These are phyloP conservation scores for Mycena venus DNA, from an alignment of 768 basidiomycete species.

Conservation along the genomic window DNA sequence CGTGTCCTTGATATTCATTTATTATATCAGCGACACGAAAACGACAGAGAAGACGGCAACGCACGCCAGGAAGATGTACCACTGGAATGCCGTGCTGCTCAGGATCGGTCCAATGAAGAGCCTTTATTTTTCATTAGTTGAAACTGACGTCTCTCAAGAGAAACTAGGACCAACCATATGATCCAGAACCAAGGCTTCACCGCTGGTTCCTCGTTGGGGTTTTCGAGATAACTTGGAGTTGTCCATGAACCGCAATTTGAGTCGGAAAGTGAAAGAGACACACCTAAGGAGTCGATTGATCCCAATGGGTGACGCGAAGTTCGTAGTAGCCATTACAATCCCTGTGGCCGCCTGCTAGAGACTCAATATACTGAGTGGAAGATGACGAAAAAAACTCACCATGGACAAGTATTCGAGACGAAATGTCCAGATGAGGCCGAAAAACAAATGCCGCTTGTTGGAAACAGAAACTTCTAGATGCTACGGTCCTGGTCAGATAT, in stretches of 20 bases:
- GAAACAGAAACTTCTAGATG: constrained; percentile 24
- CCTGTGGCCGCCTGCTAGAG: constrained; percentile 34
- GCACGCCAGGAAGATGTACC: constrained; percentile 66
- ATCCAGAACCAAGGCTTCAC: constrained; percentile 84
- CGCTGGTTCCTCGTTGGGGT: constrained; percentile 58
- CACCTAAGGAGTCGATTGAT: constrained; percentile 58
- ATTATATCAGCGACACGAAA: constrained; percentile 46
- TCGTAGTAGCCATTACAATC: constrained; percentile 40
- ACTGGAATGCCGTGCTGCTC: constrained; percentile 62
- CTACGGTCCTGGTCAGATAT: not conserved
- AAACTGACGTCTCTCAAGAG: no score
- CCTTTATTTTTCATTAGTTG: no score
- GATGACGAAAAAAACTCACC: constrained; percentile 4
- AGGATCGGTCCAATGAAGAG: constrained; percentile 64
- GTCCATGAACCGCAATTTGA: not conserved
- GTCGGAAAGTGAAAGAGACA: constrained; percentile 16
- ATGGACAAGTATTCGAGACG: constrained; percentile 41
- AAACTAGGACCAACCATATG: constrained; percentile 36
- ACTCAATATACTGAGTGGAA: not conserved
- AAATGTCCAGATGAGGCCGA: constrained; percentile 58
- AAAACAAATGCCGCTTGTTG: constrained; percentile 45
- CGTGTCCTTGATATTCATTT: constrained; percentile 68
- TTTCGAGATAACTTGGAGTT: constrained; percentile 67
- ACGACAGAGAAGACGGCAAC: constrained; percentile 24
- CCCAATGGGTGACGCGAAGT: constrained; percentile 56